Conservation (phyloP, 495 filamentous ascomycete genomes). For the Cairneyella variabilis region DNA sequence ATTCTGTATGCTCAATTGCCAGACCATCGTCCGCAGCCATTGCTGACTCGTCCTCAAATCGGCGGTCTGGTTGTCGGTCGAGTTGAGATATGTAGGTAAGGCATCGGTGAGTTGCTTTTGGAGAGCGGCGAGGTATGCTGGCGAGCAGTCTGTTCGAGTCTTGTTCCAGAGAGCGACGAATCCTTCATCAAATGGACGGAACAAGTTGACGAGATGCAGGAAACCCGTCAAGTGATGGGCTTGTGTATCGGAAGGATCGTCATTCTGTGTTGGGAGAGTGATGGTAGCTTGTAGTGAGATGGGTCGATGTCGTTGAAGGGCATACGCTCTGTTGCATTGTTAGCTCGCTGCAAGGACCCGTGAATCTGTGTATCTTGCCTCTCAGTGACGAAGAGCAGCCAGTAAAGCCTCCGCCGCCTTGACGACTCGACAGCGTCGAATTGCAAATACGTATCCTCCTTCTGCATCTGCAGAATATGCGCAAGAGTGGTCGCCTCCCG, state of each 20-base stretch:
- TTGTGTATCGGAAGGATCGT: constrained; percentile 55
- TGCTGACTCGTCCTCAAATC: constrained; percentile 72
- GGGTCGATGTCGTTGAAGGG: constrained; percentile 70
- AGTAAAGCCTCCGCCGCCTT: constrained; percentile 59
- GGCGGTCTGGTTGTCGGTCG: constrained; percentile 62
- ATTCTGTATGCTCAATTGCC: constrained; percentile 58
- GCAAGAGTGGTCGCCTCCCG: constrained; percentile 66
- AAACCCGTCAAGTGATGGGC: constrained; percentile 53
- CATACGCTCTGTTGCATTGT: constrained; percentile 51
- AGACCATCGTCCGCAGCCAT: constrained; percentile 80
- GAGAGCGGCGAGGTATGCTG: constrained; percentile 54
- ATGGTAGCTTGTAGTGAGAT: constrained; percentile 52
- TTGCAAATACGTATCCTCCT: constrained; percentile 55
- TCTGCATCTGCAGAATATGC: constrained; percentile 55
- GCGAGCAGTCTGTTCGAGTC: constrained; percentile 50
- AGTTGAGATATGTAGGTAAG: constrained; percentile 57
- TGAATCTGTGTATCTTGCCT: constrained; percentile 40
- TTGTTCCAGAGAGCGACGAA: constrained; percentile 75
- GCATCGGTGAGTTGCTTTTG: constrained; percentile 65
- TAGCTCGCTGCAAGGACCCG: constrained; percentile 23
- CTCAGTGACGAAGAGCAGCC: constrained; percentile 69
- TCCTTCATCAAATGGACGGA: constrained; percentile 66
- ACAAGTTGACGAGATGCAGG: constrained; percentile 62
- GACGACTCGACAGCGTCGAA: constrained; percentile 51
- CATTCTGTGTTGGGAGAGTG: constrained; percentile 59